These are phyloP conservation scores for Arthrinium puccinioides DNA, from an alignment of 2,329 filamentous ascomycete genomes.

Conservation along the genomic window DNA sequence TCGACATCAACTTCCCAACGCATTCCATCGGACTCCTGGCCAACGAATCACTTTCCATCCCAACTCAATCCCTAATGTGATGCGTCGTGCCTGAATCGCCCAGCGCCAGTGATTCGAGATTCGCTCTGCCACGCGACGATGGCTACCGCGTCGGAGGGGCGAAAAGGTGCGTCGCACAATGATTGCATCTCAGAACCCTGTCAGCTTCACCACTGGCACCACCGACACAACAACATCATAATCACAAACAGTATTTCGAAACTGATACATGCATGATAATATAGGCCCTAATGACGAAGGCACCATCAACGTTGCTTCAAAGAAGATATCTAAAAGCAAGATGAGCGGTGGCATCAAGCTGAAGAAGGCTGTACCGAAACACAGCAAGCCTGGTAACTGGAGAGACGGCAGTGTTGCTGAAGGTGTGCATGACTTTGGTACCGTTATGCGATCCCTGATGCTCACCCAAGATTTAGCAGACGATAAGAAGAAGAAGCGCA, in stretches of 20 bases:
- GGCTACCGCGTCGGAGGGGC: slow-evolving; percentile 6
- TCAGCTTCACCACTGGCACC: no score
- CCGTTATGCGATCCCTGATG: neutral
- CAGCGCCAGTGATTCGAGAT: neutral
- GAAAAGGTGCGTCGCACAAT: slow-evolving; percentile 7
- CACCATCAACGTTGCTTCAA: slow-evolving; percentile 57
- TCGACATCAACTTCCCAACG: slow-evolving; percentile 1
- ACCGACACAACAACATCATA: no score
- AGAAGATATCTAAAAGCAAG: slow-evolving; percentile 39
- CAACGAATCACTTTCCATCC: neutral
- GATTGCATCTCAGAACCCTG: no score
- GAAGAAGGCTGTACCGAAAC: slow-evolving; percentile 55
- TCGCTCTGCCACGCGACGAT: slow-evolving; percentile 3
- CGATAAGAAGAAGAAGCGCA: slow-evolving; percentile 42
- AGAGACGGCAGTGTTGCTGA: slow-evolving; percentile 58
- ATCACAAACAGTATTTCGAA: no score
- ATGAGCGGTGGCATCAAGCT: slow-evolving; percentile 49
- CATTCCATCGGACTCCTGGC: neutral
- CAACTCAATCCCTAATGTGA: no score
- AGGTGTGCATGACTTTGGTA: slow-evolving; percentile 36
- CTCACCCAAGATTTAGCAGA: slow-evolving; percentile 17
- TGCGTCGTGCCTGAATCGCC: neutral
- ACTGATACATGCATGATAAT: neutral
- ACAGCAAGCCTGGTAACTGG: slow-evolving; percentile 64
- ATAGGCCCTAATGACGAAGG: slow-evolving; percentile 43